phyloP scores from a whole-genome alignment of 148 eudicot species.

The Vaccinium vitisidaea region DNA sequence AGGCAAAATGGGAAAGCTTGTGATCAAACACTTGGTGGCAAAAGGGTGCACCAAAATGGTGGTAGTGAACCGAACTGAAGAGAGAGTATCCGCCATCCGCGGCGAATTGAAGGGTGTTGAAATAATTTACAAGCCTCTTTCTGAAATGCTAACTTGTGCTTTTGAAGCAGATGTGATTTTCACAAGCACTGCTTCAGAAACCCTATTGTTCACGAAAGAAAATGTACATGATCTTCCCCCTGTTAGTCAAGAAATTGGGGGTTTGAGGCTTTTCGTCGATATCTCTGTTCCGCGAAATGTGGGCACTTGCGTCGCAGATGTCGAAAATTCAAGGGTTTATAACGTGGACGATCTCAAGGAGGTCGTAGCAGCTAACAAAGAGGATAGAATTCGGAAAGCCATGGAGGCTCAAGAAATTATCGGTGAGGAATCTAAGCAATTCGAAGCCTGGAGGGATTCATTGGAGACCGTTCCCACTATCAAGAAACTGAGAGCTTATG shows the following conservation, averaged over 20 bases:
- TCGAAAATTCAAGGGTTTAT: constrained; percentile 53
- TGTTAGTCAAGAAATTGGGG: constrained; percentile 52
- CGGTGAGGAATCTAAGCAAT: constrained; percentile 58
- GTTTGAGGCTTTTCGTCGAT: constrained; percentile 64
- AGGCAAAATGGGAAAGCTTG: constrained; percentile 97
- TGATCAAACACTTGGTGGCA: constrained; percentile 84
- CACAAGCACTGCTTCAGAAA: constrained; percentile 90
- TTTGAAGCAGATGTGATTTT: constrained; percentile 87
- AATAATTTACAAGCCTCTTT: constrained; percentile 71
- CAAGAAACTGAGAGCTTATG: constrained; percentile 82
- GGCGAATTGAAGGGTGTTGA: constrained; percentile 68
- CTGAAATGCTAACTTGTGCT: constrained; percentile 70
- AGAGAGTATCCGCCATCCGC: constrained; percentile 70
- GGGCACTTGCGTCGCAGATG: constrained; percentile 55
- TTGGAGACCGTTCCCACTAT: constrained; percentile 91
- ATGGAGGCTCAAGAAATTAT: constrained; percentile 79
- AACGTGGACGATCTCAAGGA: constrained; percentile 89
- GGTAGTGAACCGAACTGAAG: constrained; percentile 78
- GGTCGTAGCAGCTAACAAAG: constrained; percentile 88
- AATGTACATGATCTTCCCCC: constrained; percentile 52
- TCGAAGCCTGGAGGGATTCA: constrained; percentile 93
- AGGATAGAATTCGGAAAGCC: constrained; percentile 76
- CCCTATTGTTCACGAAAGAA: constrained; percentile 49
- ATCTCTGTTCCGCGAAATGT: constrained; percentile 90
- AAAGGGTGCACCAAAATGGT: constrained; percentile 93